Base-by-base conservation (phyloP, 495 filamentous ascomycete genomes). In the Staphylotrichum longicolle region DNA sequence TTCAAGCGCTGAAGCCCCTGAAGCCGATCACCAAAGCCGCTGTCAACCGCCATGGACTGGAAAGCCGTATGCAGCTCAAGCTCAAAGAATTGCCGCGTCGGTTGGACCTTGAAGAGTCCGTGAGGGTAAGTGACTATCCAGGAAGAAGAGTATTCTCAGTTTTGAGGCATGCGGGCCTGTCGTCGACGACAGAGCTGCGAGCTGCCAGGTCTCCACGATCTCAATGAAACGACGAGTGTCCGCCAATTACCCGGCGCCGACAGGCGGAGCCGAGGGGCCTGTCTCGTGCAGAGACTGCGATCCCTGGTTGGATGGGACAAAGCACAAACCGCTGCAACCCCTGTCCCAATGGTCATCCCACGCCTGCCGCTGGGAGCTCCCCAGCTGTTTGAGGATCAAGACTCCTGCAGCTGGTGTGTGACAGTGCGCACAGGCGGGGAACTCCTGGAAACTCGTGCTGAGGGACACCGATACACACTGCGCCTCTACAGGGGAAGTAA, bases 401-500 rank as follows among this genome's bases (percentile, higher is more conserved):
- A 44, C 20, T 49, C 45, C 45, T 56, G 45, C 46, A 41, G 12
- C 27, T 27, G 20, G 12, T 47, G n/a, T 42, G 54, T 46, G 45
- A 27, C 60, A 27, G 34, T 54, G 53, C 60, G 47, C 45, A 45
- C 45, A 50, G 45, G 15, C 53, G 32, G 33, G 47, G 53, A 57
- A 62, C 53, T 57, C 46, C 60, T 52, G 60, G 42, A 57, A 56
- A 51, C 54, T 32, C 30, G 6, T 32, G 6, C 12, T 35, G 15
- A 11, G 42, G 12, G 8, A 35, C 52, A 10, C 45, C 46, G 20
- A 49, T 35, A 56, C 52, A 41, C 12, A 34, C 45, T 62, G 52
- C 52, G 54, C 47, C 40, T 62, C 37, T 32, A 4, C 20, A 27
- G 20, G 20, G 20, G 20, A 27, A 27, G 20, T 27, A 27, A 27